Base-by-base conservation (phyloP, 805 yeast genomes). In the Kodamaea sagamina region DNA sequence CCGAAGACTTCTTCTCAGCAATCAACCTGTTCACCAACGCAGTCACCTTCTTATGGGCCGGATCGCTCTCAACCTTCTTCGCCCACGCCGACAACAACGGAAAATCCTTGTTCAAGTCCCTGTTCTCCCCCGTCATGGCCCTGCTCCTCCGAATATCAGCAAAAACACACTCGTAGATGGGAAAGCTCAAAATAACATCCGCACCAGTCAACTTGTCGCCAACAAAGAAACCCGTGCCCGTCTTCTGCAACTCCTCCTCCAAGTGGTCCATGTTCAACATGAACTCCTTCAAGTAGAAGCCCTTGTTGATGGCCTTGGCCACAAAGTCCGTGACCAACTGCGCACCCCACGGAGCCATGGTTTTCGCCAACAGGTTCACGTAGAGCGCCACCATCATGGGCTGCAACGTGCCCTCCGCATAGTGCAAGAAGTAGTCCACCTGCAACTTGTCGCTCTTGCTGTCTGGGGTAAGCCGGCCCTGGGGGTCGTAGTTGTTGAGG, bases 381-480 rank as follows among this genome's bases (percentile, higher is more conserved):
- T 68, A 54, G 37, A 65, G 51, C 3, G 65, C 47, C 22, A 68
- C 63, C 42, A 77, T 56, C 6, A 68, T 61, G 5, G 79, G 77
- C 56, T 77, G 81, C 12, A 84, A 55, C 16, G 85, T 72, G 0
- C 81, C 86, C 59, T 85, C 92, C 12, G 77, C 58, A 51, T 75
- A 79, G 53, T 78, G 78, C 32, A 78, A 59, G 49, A 63, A 80
- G 55, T 75, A 82, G 47, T 75, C 75, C 24, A 78, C 72, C 31
- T 55, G 41, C 81, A 62, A 16, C 57, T 63, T 10, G 65, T 56
- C 2, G 54, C 48, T 12, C 55, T 43, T 36, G 31, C 46, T 50
- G 0, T 40, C 28, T 1, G 71, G 65, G 18, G 54, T 54, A 8
- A 70, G 44, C 1, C 58, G 35, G 18, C 56, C 37, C 16, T 58